Base-by-base conservation (phyloP, 2,329 filamentous ascomycete species). In the Ceratocystis colombiana region DNA sequence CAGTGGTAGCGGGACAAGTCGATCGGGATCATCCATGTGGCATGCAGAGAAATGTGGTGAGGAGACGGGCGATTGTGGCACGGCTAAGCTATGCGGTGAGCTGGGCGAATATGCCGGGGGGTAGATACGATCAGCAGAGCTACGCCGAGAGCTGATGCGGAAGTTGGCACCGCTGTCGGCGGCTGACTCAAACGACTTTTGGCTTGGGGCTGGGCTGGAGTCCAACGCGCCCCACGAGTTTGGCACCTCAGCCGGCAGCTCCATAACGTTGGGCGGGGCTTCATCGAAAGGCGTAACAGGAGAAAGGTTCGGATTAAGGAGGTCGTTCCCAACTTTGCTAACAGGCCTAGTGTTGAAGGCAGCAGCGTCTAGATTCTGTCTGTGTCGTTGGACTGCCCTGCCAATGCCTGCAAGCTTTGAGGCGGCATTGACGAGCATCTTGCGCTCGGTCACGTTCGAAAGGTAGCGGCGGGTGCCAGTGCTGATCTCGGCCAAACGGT, bases 401-500 rank as follows among this genome's bases (percentile, higher is more conserved):
- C 88, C 68, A 86, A 83, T 72, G 92, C 81, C 69, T 96, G 89
- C 89, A 70, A 97, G 79, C 75, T 93, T 95, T 7, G 84, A 82
- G 0, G 93, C 87, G 0, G 91, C 86, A 66, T 87, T 84, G 64
- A 88, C 79, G 5, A 90, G 89, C 82, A 90, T 89, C 70, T 78
- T 82, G 73, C 96, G 89, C 67, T 95, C 87, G 0, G 85, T 85
- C 10, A 82, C 80, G 68, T 87, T 87, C 6, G 81, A 79, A 64
- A 99, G 82, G 73, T 97, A 99, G 69, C 88, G 84, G 70, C 89
- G 84, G 0, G 94, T 99, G 73, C 88, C 88, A 15, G 90, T 96
- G 77, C 90, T 96, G 76, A 99, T 97, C 64, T 96, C 93, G 30
- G 89, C 88, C n/a, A 97, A 78, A 2, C 92, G 85, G 71, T 90